Percentiles rank a stretch among this genome's conserved stretches.
These are phyloP conservation scores for Trametes cinnabarina DNA, from an alignment of 768 basidiomycete genomes.

Conservation along the genomic window DNA sequence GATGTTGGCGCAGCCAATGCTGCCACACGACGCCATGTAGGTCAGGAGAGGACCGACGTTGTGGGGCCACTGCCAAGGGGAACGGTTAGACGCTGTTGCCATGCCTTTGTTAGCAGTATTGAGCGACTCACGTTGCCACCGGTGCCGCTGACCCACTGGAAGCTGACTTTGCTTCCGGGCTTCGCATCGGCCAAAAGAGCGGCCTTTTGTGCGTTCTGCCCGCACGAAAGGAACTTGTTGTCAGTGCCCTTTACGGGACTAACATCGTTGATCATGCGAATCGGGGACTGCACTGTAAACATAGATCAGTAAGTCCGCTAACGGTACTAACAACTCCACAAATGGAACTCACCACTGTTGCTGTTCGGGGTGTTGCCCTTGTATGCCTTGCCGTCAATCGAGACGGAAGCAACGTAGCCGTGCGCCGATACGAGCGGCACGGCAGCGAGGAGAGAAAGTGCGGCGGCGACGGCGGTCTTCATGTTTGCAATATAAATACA, in stretches of 20 bases:
- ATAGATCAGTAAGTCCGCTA: neutral
- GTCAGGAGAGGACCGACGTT: constrained; percentile 71
- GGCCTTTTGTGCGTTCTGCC: constrained; percentile 48
- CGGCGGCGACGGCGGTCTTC: constrained; percentile 6
- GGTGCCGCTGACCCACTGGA: constrained; percentile 53
- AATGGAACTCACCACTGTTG: constrained; percentile 34
- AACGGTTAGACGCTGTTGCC: too few species aligned
- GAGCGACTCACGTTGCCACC: constrained; percentile 26
- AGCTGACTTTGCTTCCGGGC: constrained; percentile 54
- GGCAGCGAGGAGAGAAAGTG: constrained; percentile 20
- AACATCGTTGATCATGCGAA: constrained; percentile 43
- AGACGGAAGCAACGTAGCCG: constrained; percentile 41
- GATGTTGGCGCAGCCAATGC: constrained; percentile 58
- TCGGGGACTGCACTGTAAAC: constrained; percentile 18
- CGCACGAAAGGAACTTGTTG: constrained; percentile 59
- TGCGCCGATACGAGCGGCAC: constrained; percentile 37
- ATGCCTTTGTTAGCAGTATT: too few species aligned
- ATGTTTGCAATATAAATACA: neutral
- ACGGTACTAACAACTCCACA: constrained; percentile 31
- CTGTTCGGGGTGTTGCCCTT: constrained; percentile 41
- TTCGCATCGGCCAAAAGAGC: constrained; percentile 51
- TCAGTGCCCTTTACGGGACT: constrained; percentile 53
- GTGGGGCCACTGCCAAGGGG: constrained; percentile 51
- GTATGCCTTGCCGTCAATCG: constrained; percentile 45
- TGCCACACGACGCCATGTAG: constrained; percentile 65